phyloP scores from a whole-genome alignment of 2,329 filamentous ascomycete genomes.

The Calonectria hawksworthii region DNA sequence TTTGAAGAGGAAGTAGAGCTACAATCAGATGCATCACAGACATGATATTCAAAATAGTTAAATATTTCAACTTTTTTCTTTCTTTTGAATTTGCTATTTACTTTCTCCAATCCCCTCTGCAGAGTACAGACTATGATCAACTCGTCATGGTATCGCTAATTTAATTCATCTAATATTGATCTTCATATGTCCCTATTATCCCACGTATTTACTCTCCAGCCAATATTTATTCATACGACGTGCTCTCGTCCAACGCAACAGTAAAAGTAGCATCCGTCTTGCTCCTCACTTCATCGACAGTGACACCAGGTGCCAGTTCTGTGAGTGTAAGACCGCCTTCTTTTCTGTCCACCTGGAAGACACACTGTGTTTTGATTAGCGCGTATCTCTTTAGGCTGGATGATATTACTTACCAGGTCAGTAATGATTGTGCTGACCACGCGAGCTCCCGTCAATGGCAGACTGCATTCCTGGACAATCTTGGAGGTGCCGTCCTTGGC shows the following conservation, averaged over 20 bases:
- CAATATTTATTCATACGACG: conserved; percentile 14
- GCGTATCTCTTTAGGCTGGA: background rate
- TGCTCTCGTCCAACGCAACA: conserved; percentile 51
- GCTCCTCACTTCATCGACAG: conserved; percentile 75
- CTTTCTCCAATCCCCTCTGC: background rate
- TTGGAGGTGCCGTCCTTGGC: conserved; percentile 78
- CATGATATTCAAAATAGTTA: background rate
- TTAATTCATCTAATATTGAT: background rate
- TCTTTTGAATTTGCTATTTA: background rate
- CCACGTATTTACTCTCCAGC: too few relatives aligned
- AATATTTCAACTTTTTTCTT: background rate
- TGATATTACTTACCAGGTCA: conserved; percentile 71
- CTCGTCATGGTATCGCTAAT: background rate
- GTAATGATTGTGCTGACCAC: conserved; percentile 82
- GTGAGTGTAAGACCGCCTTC: conserved; percentile 76
- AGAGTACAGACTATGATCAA: background rate
- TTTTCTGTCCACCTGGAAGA: conserved; percentile 76
- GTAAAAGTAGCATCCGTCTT: conserved; percentile 80
- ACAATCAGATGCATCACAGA: background rate
- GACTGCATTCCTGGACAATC: conserved; percentile 73
- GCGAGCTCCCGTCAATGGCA: conserved; percentile 76
- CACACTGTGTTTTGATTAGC: conserved; percentile 62
- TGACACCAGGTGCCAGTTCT: conserved; percentile 78
- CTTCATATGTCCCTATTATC: background rate
- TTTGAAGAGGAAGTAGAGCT: background rate